phyloP scores from a whole-genome alignment of 1,139 yeast species.

The Pneumocystis jirovecii region DNA sequence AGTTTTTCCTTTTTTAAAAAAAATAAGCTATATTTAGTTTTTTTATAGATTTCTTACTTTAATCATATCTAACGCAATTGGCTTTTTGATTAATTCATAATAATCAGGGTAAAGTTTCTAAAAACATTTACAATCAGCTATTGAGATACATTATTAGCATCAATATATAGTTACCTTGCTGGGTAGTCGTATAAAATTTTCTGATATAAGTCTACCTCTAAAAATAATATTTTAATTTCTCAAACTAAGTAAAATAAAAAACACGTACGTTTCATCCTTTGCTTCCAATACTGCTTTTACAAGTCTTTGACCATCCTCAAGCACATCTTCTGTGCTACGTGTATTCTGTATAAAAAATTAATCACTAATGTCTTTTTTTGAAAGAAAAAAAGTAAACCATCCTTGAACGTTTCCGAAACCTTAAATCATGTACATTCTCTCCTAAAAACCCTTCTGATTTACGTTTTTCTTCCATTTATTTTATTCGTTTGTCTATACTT shows the following conservation, averaged over 20 bases:
- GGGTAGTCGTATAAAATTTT: conserved; percentile 3
- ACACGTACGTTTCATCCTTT: not conserved
- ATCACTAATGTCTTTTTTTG: not conserved
- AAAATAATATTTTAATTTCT: conserved; percentile 23
- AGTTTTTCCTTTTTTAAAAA: conserved; percentile 34
- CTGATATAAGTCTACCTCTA: conserved; percentile 4
- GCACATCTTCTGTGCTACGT: not conserved
- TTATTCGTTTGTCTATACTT: not conserved
- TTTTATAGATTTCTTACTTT: not conserved
- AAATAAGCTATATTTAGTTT: not conserved
- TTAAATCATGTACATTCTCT: not conserved
- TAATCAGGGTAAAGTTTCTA: conserved; percentile 10
- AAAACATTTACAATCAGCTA: not conserved
- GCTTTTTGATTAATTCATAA: conserved; percentile 9
- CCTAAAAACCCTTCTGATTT: not conserved
- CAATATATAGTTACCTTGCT: not conserved
- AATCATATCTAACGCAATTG: conserved; percentile 10
- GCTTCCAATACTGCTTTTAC: not conserved
- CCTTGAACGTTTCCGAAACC: not conserved
- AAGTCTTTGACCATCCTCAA: not conserved
- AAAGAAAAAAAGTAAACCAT: conserved; percentile 1
- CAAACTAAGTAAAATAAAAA: not conserved
- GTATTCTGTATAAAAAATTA: not conserved
- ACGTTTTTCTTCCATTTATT: not conserved
- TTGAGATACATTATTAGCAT: not conserved